Evolutionary conservation across 202 grass and related monocot genomes (phyloP).

Genomic region (Schoenoplectus triqueter): DNA sequence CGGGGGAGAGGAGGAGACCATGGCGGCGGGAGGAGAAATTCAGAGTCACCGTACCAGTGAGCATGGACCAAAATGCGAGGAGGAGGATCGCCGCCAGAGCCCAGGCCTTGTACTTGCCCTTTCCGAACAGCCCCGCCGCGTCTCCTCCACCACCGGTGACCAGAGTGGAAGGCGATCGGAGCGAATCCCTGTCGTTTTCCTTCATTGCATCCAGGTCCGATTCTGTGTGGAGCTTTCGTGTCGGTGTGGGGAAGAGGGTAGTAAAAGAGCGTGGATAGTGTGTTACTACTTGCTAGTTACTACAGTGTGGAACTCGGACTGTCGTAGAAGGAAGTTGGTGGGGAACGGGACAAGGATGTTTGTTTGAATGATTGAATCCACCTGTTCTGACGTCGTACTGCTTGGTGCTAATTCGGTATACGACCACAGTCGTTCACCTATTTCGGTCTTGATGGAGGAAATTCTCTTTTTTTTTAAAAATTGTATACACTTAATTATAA

Average conservation of each 20-base stretch:
- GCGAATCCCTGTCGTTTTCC: conserved; percentile 46
- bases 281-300: neutral
- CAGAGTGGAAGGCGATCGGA: conserved; percentile 39
- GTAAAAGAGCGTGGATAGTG: neutral
- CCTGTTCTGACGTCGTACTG: neutral
- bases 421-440: neutral
- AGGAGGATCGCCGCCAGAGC: conserved; percentile 74
- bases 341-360: neutral
- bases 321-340: neutral
- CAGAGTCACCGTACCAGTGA: conserved; percentile 82
- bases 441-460: neutral
- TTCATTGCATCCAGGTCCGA: conserved; percentile 50
- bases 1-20: conserved; percentile 43
- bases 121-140: conserved; percentile 56
- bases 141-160: conserved; percentile 31
- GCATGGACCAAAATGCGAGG: conserved; percentile 92
- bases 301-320: neutral
- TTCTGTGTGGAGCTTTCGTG: neutral
- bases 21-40: conserved; percentile 57
- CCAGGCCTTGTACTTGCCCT: conserved; percentile 80
- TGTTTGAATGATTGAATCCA: conserved; percentile 3
- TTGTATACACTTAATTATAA: too few species aligned
- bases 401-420: neutral
- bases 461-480: too few species aligned
- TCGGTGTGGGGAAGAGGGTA: conserved; percentile 26